phyloP scores from a whole-genome alignment of 208 protist species.

The Jaenimonas drosophilae region DNA sequence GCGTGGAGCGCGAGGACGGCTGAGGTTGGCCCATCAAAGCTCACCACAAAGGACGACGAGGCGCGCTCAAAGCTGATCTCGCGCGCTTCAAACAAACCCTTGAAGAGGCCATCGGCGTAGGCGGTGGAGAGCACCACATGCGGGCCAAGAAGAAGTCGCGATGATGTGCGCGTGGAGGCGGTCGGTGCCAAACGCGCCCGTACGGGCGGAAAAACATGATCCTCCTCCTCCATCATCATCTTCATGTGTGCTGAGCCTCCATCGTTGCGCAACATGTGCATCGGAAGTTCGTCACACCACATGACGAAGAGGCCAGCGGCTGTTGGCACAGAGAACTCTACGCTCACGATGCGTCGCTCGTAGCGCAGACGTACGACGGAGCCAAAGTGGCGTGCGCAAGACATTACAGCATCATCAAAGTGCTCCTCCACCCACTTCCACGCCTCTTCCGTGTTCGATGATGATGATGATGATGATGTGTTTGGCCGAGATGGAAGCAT shows the following conservation, averaged over 20 bases:
- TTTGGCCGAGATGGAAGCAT: no score
- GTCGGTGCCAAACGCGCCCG: no score
- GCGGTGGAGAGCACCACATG: slow-evolving; percentile 47
- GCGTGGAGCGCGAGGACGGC: slow-evolving; percentile 44
- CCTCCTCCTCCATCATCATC: slow-evolving; percentile 1
- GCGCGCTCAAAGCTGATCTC: slow-evolving; percentile 17
- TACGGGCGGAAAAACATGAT: no score
- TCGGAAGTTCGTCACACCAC: no score
- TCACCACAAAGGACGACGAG: slow-evolving; percentile 24
- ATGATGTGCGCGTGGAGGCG: no score
- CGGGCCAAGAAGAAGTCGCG: slow-evolving; percentile 33
- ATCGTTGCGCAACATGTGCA: no score
- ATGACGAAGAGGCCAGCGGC: slow-evolving; percentile 1
- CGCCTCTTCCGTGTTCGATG: no score
- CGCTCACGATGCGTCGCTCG: no score
- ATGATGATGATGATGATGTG: no score
- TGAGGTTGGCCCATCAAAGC: slow-evolving; percentile 20
- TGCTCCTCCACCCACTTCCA: no score
- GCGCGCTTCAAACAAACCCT: slow-evolving; percentile 41
- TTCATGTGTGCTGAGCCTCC: no score
- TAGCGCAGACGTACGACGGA: no score
- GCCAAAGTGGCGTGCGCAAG: not conserved
- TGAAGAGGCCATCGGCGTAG: slow-evolving; percentile 47
- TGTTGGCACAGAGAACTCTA: slow-evolving; percentile 1
- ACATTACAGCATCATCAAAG: not conserved